phyloP scores from a whole-genome alignment of 176 grass and related monocot species.

The Secale cereale region DNA sequence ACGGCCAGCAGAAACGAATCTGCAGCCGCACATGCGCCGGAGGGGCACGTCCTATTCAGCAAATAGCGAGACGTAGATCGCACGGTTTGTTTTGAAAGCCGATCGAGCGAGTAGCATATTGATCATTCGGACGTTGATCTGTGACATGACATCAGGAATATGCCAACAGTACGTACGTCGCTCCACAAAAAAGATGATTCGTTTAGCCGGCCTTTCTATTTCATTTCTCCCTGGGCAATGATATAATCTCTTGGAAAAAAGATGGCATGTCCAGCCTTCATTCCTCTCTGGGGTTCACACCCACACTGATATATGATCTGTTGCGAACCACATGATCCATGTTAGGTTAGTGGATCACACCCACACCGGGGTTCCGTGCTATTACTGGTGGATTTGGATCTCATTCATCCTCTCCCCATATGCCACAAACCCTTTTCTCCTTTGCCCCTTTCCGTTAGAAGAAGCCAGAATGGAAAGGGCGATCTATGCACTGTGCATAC shows the following conservation, averaged over 20 bases:
- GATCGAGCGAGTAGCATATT: neutral
- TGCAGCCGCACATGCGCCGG: neutral
- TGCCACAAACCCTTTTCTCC: neutral
- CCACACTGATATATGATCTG: neutral
- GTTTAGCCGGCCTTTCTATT: no score
- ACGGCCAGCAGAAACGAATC: no score
- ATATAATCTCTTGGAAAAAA: neutral
- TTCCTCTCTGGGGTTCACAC: neutral
- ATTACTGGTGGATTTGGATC: neutral
- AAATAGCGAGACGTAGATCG: neutral
- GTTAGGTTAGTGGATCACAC: neutral
- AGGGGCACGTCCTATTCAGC: neutral
- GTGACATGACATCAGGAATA: constrained; percentile 18
- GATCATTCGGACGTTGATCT: neutral
- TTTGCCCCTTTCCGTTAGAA: neutral
- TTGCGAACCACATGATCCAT: neutral
- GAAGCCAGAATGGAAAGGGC: constrained; percentile 17
- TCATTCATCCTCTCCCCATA: neutral
- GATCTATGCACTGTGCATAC: neutral
- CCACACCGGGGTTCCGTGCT: neutral
- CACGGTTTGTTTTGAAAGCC: neutral
- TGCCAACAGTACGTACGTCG: neutral
- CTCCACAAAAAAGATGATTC: neutral
- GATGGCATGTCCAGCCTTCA: neutral
- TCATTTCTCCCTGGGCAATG: neutral